phyloP scores from a whole-genome alignment of 2,329 filamentous ascomycete species.

The Sodiomyces alkalinus region DNA sequence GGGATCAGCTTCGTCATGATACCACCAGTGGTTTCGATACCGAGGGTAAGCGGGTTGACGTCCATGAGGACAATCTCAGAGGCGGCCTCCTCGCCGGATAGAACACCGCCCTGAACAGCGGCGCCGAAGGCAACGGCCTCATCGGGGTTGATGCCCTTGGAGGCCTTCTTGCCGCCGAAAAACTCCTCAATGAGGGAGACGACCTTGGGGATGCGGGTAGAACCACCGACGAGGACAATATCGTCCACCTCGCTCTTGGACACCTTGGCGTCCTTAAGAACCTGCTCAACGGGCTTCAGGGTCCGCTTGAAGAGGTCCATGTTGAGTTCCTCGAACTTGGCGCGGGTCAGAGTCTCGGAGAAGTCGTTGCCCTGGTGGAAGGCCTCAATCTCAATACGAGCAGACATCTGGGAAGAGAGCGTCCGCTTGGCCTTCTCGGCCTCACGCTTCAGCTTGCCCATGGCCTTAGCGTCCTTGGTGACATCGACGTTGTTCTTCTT shows the following conservation, averaged over 20 bases:
- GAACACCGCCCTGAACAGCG: constrained; percentile 89
- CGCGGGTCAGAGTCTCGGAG: constrained; percentile 93
- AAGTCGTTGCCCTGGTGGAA: constrained; percentile 97
- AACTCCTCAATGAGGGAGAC: constrained; percentile 88
- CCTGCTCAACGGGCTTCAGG: constrained; percentile 95
- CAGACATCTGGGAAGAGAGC: constrained; percentile 85
- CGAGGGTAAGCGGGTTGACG: constrained; percentile 88
- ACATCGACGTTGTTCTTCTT: constrained; percentile 92
- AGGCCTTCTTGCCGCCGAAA: constrained; percentile 90
- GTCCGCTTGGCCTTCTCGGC: constrained; percentile 99
- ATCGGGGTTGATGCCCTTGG: constrained; percentile 98
- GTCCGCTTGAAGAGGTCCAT: constrained; percentile 99
- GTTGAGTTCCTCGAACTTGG: constrained; percentile 99
- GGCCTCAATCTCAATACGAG: constrained; percentile 89
- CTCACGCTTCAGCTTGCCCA: constrained; percentile 99
- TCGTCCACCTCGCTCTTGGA: constrained; percentile 93
- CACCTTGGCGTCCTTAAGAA: constrained; percentile 94
- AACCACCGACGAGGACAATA: constrained; percentile 95
- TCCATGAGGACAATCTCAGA: constrained; percentile 85
- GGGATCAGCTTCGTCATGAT: constrained; percentile 96
- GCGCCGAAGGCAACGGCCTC: constrained; percentile 98
- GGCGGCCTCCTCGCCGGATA: constrained; percentile 75
- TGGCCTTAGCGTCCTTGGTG: constrained; percentile 88
- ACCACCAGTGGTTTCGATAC: constrained; percentile 94
- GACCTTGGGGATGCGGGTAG: constrained; percentile 98